Evolutionary conservation across 306 rosid genomes (phyloP).

Genomic region (Cyamopsis tetragonoloba): DNA sequence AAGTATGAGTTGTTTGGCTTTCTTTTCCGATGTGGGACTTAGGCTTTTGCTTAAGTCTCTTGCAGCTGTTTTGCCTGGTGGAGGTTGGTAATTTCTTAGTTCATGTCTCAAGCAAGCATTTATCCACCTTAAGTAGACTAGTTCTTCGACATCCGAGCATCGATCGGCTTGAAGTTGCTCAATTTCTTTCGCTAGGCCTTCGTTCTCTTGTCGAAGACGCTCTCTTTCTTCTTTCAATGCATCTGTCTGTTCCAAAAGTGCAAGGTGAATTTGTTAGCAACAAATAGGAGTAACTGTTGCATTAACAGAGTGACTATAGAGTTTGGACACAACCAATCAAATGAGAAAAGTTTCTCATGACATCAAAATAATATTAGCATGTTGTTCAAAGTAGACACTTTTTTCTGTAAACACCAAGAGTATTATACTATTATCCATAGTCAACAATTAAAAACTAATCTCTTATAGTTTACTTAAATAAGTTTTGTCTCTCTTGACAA

Average conservation of each 20-base stretch:
- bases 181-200: conserved; percentile 42
- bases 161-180: conserved; percentile 60
- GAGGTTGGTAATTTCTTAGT: conserved; percentile 59
- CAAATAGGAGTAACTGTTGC: no score
- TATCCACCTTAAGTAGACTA: conserved; percentile 86
- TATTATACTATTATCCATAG: no score
- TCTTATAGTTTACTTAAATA: no score
- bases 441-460: no score
- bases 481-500: no score
- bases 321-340: no score
- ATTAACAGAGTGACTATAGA: no score
- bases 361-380: no score
- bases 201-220: conserved; percentile 46
- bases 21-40: conserved; percentile 79
- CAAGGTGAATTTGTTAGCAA: neutral
- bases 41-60: conserved; percentile 76
- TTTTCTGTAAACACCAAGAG: no score
- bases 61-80: conserved; percentile 70
- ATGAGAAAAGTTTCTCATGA: no score
- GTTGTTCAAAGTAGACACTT: no score
- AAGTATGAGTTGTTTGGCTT: conserved; percentile 78
- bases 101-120: conserved; percentile 93
- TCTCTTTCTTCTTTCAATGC: conserved; percentile 44
- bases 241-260: conserved; percentile 42
- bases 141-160: conserved; percentile 70